phyloP scores from a whole-genome alignment of 2,329 filamentous ascomycete species.

The Penicillium paneum region DNA sequence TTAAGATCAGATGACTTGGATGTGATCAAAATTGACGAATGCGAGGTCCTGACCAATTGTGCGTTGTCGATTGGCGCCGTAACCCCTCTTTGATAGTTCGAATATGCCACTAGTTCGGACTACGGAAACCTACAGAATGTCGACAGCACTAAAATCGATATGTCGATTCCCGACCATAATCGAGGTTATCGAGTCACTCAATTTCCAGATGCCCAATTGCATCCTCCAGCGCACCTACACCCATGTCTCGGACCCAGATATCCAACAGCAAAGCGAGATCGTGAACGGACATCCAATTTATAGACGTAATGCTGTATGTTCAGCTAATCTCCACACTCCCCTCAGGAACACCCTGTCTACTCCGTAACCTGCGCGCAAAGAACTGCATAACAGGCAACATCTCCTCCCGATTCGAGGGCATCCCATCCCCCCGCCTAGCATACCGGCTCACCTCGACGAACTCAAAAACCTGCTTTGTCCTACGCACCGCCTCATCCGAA shows the following conservation, averaged over 20 bases:
- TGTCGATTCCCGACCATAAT: not conserved
- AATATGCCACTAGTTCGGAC: not conserved
- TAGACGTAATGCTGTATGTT: not conserved
- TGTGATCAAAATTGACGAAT: not conserved
- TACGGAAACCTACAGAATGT: not conserved
- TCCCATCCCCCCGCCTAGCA: slow-evolving; percentile 68
- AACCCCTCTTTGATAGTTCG: not conserved
- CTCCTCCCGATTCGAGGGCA: slow-evolving; percentile 81
- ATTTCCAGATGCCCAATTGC: not conserved
- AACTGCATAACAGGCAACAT: slow-evolving; percentile 89
- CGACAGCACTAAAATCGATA: not conserved
- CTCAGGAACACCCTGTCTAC: slow-evolving; percentile 45
- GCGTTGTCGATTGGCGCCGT: not conserved
- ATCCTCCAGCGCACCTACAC: not conserved
- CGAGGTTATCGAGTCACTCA: too few species aligned
- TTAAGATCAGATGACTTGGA: slow-evolving; percentile 2
- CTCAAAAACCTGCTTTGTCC: slow-evolving; percentile 63
- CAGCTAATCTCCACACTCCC: slow-evolving; percentile 44
- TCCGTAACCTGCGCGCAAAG: slow-evolving; percentile 46
- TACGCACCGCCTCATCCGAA: slow-evolving; percentile 61
- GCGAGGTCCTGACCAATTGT: not conserved
- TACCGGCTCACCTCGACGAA: slow-evolving; percentile 67
- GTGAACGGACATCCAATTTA: not conserved
- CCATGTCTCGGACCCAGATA: not conserved
- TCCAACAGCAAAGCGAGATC: not conserved